These are phyloP conservation scores for Xanthoparmelia taractica DNA, from an alignment of 495 filamentous ascomycete species.

Conservation along the genomic window DNA sequence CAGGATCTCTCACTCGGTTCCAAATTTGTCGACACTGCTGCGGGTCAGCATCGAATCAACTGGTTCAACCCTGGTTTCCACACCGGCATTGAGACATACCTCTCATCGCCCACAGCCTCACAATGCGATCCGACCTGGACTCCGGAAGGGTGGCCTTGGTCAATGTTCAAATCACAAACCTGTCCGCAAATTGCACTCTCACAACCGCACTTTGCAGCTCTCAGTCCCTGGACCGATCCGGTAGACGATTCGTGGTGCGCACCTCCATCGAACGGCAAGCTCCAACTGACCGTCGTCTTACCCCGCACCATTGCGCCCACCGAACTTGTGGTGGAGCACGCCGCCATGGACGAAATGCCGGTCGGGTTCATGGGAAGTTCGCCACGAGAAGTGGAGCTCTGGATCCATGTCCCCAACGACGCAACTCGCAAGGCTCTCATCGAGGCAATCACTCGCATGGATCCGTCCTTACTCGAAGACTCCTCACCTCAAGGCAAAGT, in stretches of 20 bases:
- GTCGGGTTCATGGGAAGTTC: constrained; percentile 31
- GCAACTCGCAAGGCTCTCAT: neutral
- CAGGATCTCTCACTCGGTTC: neutral
- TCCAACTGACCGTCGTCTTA: constrained; percentile 37
- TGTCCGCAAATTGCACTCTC: constrained; percentile 1
- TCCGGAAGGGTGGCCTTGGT: constrained; percentile 2
- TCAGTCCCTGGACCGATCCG: constrained; percentile 37
- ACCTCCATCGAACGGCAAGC: constrained; percentile 31
- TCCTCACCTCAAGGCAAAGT: constrained; percentile 14
- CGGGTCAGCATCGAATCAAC: constrained; percentile 13
- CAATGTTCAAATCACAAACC: neutral
- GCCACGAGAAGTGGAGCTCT: constrained; percentile 42
- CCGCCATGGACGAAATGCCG: constrained; percentile 32
- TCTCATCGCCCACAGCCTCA: constrained; percentile 17
- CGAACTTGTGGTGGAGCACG: constrained; percentile 43
- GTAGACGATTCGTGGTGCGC: constrained; percentile 45
- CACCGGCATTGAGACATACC: constrained; percentile 7
- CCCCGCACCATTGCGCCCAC: constrained; percentile 38
- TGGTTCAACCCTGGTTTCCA: constrained; percentile 17
- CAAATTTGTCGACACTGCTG: neutral
- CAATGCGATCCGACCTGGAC: constrained; percentile 12
- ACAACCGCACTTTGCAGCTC: constrained; percentile 22
- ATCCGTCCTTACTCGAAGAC: constrained; percentile 2
- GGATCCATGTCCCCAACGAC: constrained; percentile 26
- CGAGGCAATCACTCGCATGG: neutral